A percentile compares a stretch with the other conserved stretches of the same genome.
Conservation (phyloP, 495 filamentous ascomycete genomes). For the Aspergillus heteromorphus region DNA sequence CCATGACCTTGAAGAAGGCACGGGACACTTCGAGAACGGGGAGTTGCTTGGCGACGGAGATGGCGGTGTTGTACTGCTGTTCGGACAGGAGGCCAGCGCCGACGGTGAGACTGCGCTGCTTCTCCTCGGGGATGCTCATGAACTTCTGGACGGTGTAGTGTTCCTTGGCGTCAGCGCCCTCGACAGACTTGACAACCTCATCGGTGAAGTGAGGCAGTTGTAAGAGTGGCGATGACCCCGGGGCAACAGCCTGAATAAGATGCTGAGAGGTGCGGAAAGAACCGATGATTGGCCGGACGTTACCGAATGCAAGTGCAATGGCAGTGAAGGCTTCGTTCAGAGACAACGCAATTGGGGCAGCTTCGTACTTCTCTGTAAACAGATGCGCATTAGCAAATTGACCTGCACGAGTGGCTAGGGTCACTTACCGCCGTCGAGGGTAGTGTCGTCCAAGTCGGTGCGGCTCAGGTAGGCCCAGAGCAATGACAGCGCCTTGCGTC, state of each 20-base stretch:
- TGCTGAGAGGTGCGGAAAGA: slow-evolving; percentile 79
- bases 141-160: slow-evolving; percentile 81
- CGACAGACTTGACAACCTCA: slow-evolving; percentile 64
- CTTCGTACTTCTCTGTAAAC: slow-evolving; percentile 59
- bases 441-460: slow-evolving; percentile 66
- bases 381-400: slow-evolving; percentile 5
- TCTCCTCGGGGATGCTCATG: slow-evolving; percentile 71
- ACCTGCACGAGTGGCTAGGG: background rate
- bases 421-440: slow-evolving; percentile 66
- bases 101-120: slow-evolving; percentile 62
- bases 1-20: slow-evolving; percentile 97
- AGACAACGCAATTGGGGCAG: slow-evolving; percentile 76
- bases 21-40: slow-evolving; percentile 81
- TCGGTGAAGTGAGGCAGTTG: slow-evolving; percentile 88
- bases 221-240: slow-evolving; percentile 77
- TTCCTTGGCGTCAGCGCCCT: slow-evolving; percentile 64
- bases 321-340: slow-evolving; percentile 82
- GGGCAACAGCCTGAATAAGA: slow-evolving; percentile 82
- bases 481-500: slow-evolving; percentile 80
- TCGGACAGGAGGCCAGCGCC: slow-evolving; percentile 68
- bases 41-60: slow-evolving; percentile 72
- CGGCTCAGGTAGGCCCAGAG: slow-evolving; percentile 94
- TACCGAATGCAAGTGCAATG: slow-evolving; percentile 82
- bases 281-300: slow-evolving; percentile 71
- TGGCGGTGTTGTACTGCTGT: slow-evolving; percentile 67